phyloP scores from a whole-genome alignment of 2,329 filamentous ascomycete genomes.

The Aschersonia sp. region DNA sequence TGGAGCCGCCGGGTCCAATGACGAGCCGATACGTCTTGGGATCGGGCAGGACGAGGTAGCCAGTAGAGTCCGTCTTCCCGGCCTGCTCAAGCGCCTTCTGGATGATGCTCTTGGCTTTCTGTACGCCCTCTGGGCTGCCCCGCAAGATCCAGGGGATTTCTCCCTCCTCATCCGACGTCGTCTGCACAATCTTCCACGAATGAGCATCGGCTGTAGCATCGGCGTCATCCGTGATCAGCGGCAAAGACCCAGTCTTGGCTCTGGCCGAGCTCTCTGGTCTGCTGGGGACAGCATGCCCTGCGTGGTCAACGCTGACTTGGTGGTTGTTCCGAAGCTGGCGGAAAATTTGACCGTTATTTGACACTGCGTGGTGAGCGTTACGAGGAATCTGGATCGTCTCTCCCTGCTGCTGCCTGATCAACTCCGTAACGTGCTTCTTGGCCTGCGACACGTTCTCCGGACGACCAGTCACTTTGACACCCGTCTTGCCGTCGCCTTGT shows the following conservation, averaged over 20 bases:
- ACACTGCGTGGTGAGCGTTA: constrained; percentile 67
- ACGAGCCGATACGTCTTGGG: constrained; percentile 80
- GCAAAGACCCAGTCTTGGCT: constrained; percentile 49
- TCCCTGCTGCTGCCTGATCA: constrained; percentile 76
- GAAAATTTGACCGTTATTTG: constrained; percentile 89
- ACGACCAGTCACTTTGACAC: constrained; percentile 72
- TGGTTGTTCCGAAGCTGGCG: constrained; percentile 73
- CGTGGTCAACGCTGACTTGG: constrained; percentile 84
- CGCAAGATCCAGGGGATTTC: constrained; percentile 83
- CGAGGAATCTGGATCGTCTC: constrained; percentile 77
- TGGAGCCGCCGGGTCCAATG: constrained; percentile 75
- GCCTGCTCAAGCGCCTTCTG: constrained; percentile 59
- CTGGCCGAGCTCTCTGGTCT: constrained; percentile 45
- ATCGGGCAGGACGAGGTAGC: constrained; percentile 82
- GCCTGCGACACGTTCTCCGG: constrained; percentile 69
- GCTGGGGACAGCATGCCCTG: constrained; percentile 59
- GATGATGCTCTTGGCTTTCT: constrained; percentile 66
- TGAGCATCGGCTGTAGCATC: constrained; percentile 50
- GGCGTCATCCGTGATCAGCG: constrained; percentile 84
- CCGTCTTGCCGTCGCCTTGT: constrained; percentile 70
- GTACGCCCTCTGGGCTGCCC: constrained; percentile 62
- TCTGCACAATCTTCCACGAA: constrained; percentile 71
- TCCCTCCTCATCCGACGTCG: constrained; percentile 43
- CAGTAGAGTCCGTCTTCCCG: constrained; percentile 54
- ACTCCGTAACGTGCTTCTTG: constrained; percentile 65